Evolutionary conservation across 1,284 basidiomycete genomes (phyloP).

Genomic region (Leccinum angustisporum): DNA sequence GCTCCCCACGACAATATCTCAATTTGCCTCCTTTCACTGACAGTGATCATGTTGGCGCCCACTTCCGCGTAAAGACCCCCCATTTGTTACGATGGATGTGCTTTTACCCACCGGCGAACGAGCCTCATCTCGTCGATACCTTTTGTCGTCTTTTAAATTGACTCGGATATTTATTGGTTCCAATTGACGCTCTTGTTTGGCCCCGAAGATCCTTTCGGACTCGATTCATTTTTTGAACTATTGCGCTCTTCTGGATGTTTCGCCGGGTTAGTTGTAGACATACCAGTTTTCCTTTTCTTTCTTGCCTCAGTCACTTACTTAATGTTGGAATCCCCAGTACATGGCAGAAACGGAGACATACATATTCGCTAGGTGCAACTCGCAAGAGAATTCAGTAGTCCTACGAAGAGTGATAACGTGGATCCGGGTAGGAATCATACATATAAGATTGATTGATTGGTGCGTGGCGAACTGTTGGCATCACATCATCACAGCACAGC

Average conservation of each 20-base stretch:
- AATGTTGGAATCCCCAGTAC: not conserved
- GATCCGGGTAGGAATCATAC: too few species aligned
- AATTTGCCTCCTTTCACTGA: constrained; percentile 1
- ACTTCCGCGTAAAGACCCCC: constrained; percentile 19
- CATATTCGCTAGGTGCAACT: not conserved
- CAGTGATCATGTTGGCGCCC: constrained; percentile 1
- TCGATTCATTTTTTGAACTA: not conserved
- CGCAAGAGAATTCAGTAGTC: not conserved
- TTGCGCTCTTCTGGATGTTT: not conserved
- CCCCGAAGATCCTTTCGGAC: not conserved
- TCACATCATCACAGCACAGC: not conserved
- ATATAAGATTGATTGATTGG: too few species aligned
- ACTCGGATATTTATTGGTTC: not conserved
- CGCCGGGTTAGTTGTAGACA: not conserved
- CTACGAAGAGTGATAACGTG: not conserved
- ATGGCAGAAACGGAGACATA: not conserved
- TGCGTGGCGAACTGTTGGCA: too few species aligned
- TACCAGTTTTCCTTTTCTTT: not conserved
- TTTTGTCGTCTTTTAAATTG: not conserved
- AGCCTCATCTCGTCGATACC: constrained; percentile 38
- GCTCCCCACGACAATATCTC: not conserved
- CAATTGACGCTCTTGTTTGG: not conserved
- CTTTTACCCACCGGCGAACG: constrained; percentile 34
- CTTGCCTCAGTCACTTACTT: not conserved
- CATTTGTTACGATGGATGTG: constrained; percentile 14